These are phyloP conservation scores for Alternaria angustiovoidea DNA, from an alignment of 2,329 filamentous ascomycete species.

Conservation along the genomic window DNA sequence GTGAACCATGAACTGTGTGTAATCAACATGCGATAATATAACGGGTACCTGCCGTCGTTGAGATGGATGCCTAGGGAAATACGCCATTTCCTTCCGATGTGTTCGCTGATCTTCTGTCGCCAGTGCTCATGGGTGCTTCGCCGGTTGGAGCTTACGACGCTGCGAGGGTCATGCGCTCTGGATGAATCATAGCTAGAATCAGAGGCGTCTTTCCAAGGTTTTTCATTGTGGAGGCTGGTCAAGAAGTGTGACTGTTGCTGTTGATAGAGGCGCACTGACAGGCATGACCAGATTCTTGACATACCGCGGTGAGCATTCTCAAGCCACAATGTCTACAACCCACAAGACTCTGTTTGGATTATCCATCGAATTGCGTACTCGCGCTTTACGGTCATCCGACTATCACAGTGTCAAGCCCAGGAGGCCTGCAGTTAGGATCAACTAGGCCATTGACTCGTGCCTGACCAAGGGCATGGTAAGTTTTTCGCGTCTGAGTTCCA, in stretches of 20 bases:
- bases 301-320: not conserved
- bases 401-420: not conserved
- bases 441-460: not conserved
- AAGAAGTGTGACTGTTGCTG: not conserved
- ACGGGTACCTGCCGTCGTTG: constrained; percentile 13
- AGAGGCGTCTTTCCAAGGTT: not conserved
- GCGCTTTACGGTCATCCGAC: not conserved
- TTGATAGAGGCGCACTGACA: not conserved
- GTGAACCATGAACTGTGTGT: constrained; percentile 1
- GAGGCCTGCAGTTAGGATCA: not conserved
- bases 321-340: not conserved
- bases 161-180: constrained; percentile 12
- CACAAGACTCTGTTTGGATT: not conserved
- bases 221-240: not conserved
- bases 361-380: not conserved
- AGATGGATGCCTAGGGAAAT: constrained; percentile 12
- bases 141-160: constrained; percentile 11
- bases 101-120: not conserved
- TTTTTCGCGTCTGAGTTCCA: not conserved
- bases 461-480: not conserved
- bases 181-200: constrained; percentile 3
- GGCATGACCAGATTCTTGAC: not conserved
- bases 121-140: constrained; percentile 1
- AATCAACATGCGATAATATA: constrained; percentile 5
- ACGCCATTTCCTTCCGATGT: constrained; percentile 3